Base-by-base conservation (phyloP, 2,329 filamentous ascomycete genomes). In the Penicillium sp. region DNA sequence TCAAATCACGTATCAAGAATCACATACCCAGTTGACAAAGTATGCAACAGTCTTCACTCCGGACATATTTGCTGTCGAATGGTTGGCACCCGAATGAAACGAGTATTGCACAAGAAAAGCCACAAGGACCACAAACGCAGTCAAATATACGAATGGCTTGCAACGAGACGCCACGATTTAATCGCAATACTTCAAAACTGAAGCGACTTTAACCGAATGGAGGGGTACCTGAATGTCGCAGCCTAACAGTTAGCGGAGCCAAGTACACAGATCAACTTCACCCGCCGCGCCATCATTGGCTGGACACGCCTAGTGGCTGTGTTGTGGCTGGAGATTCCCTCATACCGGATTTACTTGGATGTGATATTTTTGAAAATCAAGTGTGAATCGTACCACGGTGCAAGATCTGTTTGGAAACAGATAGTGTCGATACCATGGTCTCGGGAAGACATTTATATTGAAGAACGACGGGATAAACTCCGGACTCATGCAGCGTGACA, bases 21-120 rank as follows among this genome's bases (percentile, higher is more conserved):
- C 30, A 45, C 58, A 44, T 59, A 67, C 65, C 67, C 67, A 70
- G 44, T 70, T 68, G 30, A 69, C 67, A 46, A 63, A 71, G 49
- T 71, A 70, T 12, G 57, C 64, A 30, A 69, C 62, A 2, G 61
- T 59, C 48, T 48, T 64, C 32, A 60, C 45, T 41, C 52, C 56
- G 28, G 54, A 36, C 53, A 57, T 56, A 32, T 36, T 41, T 39
- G 50, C 15, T 31, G 35, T 30, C 20, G 44, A 32, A 32, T 42
- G 35, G 11, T 44, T 48, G 5, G 37, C 30, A 42, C 33, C 20
- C 10, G 35, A 11, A 22, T 31, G 32, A 23, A 39, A 34, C 10
- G 37, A 34, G 33, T 45, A 44, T 39, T 47, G 51, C 30, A 49
- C 16, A 13, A 50, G 34, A 15, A 44, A 12, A 44, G 40, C 39